These are phyloP conservation scores for Spizellomyces sp. DNA, from an alignment of 192 early-diverging fungal species.

Conservation along the genomic window DNA sequence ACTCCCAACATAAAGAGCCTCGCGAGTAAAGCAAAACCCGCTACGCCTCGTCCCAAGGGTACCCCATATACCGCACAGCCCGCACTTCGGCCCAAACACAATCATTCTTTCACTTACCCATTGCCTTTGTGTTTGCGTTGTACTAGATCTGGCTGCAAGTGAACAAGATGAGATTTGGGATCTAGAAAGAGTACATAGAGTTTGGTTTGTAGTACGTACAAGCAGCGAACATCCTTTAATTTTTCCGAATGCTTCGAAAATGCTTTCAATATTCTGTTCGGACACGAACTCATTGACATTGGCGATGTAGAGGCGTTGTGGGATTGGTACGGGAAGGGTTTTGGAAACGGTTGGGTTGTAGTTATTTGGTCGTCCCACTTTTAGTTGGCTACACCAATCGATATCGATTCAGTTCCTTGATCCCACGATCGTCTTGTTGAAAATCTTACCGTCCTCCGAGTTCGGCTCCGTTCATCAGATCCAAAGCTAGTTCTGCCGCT, in stretches of 20 bases:
- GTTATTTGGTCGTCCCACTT: conserved; percentile 86
- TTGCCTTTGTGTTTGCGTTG: conserved; percentile 76
- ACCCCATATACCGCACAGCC: not conserved
- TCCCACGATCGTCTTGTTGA: not conserved
- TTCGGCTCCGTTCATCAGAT: conserved; percentile 78
- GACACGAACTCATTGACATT: conserved; percentile 78
- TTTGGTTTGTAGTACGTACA: conserved; percentile 42
- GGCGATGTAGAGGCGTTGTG: conserved; percentile 77
- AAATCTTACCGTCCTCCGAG: conserved; percentile 71
- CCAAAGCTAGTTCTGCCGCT: conserved; percentile 78
- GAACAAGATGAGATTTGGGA: conserved; percentile 7
- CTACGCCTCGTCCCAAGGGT: too few species aligned
- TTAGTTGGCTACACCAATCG: conserved; percentile 51
- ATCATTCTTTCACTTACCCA: conserved; percentile 61
- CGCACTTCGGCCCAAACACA: not conserved
- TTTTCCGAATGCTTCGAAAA: conserved; percentile 85
- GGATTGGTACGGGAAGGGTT: conserved; percentile 64
- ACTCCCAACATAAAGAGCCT: too few species aligned
- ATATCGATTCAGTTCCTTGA: conserved; percentile 11
- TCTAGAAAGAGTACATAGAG: not conserved
- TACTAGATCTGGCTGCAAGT: conserved; percentile 61
- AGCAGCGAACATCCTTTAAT: conserved; percentile 69
- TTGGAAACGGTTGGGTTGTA: conserved; percentile 64
- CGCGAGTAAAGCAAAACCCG: too few species aligned
- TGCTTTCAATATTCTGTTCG: conserved; percentile 71